phyloP scores from a whole-genome alignment of 352 stramenopile species.

The Hyaloperonospora brassicae region DNA sequence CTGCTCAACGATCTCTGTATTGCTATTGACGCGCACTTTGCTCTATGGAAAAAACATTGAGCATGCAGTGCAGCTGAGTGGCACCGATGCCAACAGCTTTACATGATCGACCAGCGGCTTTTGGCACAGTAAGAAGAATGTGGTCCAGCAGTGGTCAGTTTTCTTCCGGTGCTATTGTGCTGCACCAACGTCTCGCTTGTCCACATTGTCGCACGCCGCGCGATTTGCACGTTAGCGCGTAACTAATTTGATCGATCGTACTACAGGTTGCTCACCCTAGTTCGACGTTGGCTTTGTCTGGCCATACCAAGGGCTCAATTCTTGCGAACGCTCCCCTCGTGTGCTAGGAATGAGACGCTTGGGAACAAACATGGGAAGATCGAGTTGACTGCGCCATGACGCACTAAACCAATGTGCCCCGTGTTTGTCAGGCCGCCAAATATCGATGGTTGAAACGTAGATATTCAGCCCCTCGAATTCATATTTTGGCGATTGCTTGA shows the following conservation, averaged over 20 bases:
- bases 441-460: too few species aligned
- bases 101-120: slow-evolving; percentile 80
- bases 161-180: slow-evolving; percentile 74
- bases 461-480: too few species aligned
- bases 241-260: slow-evolving; percentile 59
- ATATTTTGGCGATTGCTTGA: too few species aligned
- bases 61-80: slow-evolving; percentile 63
- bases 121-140: too few species aligned
- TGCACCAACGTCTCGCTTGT: slow-evolving; percentile 71
- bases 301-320: too few species aligned
- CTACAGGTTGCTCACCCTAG: slow-evolving; percentile 67
- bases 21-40: slow-evolving; percentile 85
- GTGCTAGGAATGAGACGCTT: slow-evolving; percentile 32
- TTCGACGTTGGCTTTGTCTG: slow-evolving; percentile 17
- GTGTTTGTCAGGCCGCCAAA: too few species aligned
- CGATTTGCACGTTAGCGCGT: slow-evolving; percentile 44
- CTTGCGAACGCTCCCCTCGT: slow-evolving; percentile 26
- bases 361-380: slow-evolving; percentile 86
- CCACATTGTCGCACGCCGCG: slow-evolving; percentile 48
- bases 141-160: too few species aligned
- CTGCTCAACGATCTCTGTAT: slow-evolving; percentile 81
- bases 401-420: slow-evolving; percentile 75
- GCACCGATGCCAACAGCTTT: slow-evolving; percentile 77
- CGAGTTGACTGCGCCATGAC: slow-evolving; percentile 76
- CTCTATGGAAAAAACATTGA: slow-evolving; percentile 58